Conservation (phyloP, 148 eudicot genomes). For the Rhododendron ferrugineum region DNA sequence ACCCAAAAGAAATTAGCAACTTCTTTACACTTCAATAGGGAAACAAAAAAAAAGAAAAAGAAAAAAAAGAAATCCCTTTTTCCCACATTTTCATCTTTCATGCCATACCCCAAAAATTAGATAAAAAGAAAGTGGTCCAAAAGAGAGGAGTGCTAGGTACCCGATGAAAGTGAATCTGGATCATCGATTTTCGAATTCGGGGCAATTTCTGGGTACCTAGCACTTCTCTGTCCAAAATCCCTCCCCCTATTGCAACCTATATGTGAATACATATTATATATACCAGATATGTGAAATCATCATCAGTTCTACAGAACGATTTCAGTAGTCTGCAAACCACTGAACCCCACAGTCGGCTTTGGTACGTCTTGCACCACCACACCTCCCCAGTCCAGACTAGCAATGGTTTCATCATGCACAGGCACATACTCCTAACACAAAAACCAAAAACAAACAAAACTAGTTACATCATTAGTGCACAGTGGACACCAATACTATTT, state of each 20-base stretch:
- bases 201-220: no score
- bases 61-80: background rate
- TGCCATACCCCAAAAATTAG: background rate
- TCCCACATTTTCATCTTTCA: background rate
- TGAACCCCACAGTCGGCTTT: slow-evolving; percentile 32
- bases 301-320: slow-evolving; percentile 26
- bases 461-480: no score
- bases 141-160: background rate
- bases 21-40: background rate
- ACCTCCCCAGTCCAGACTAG: slow-evolving; percentile 42
- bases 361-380: slow-evolving; percentile 28
- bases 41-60: background rate
- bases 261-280: background rate
- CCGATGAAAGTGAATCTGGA: no score
- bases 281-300: background rate
- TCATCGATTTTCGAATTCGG: no score
- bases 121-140: background rate
- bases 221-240: background rate
- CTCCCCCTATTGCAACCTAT: background rate
- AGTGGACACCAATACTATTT: no score
- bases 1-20: background rate
- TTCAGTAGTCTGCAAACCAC: slow-evolving; percentile 39
- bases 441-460: background rate
- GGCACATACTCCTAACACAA: slow-evolving; percentile 57
- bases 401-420: slow-evolving; percentile 52